Evolutionary conservation across 371 early-diverging fungal species (phyloP).

Genomic region (Mucor indicus): DNA sequence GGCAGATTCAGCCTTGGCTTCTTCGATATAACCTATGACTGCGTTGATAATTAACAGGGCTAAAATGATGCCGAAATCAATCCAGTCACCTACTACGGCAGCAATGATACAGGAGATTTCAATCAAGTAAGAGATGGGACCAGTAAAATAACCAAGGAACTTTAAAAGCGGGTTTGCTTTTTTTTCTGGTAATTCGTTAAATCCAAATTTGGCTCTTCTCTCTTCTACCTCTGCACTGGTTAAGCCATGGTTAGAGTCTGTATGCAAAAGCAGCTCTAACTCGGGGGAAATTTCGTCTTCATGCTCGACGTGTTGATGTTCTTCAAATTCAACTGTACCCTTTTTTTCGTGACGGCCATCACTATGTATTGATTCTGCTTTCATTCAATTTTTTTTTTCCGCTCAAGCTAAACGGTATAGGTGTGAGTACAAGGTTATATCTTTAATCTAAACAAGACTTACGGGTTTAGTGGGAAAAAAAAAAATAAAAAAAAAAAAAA

Average conservation of each 20-base stretch:
- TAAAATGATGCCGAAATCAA: slow-evolving; percentile 82
- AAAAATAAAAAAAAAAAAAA: too few relatives aligned
- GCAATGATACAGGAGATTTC: slow-evolving; percentile 72
- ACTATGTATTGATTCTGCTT: too few relatives aligned
- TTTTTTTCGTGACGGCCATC: slow-evolving; percentile 21
- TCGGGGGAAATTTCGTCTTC: slow-evolving; percentile 67
- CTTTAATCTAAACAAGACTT: too few relatives aligned
- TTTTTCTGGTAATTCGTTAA: slow-evolving; percentile 74
- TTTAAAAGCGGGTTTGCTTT: slow-evolving; percentile 81
- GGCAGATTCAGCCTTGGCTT: slow-evolving; percentile 67
- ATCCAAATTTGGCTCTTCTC: slow-evolving; percentile 58
- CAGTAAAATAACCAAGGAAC: slow-evolving; percentile 85
- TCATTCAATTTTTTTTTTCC: too few relatives aligned
- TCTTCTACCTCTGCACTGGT: slow-evolving; percentile 54
- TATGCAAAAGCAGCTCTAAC: slow-evolving; percentile 64
- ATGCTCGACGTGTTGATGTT: slow-evolving; percentile 30
- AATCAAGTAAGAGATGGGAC: slow-evolving; percentile 82
- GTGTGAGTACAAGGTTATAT: too few relatives aligned
- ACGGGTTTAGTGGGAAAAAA: too few relatives aligned
- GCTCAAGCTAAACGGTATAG: too few relatives aligned
- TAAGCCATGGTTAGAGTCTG: slow-evolving; percentile 61
- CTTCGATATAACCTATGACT: slow-evolving; percentile 82
- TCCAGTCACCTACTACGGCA: slow-evolving; percentile 62
- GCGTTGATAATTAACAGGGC: slow-evolving; percentile 82
- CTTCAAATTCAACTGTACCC: slow-evolving; percentile 20